A percentile compares a stretch with the other conserved stretches of the same genome.
phyloP scores from a whole-genome alignment of 768 basidiomycete genomes.

The Punctularia strigosozonata region DNA sequence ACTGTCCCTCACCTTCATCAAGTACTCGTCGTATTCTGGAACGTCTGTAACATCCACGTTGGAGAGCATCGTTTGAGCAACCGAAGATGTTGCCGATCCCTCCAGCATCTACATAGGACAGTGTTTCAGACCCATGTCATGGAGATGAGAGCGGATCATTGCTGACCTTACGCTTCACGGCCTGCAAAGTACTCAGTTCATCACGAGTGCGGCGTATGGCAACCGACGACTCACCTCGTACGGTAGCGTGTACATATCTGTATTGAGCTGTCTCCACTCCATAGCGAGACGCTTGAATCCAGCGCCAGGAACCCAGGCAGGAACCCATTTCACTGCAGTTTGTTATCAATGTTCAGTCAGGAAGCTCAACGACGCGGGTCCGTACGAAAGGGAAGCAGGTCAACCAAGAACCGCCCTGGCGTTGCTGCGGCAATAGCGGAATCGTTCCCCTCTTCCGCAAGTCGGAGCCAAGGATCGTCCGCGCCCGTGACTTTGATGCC shows the following conservation, averaged over 20 bases:
- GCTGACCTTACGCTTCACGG: too few species aligned
- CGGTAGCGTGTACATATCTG: conserved; percentile 4
- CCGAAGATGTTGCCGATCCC: too few species aligned
- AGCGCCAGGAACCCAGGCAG: background rate
- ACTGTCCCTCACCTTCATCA: too few species aligned
- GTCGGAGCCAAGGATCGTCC: background rate
- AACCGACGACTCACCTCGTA: too few species aligned
- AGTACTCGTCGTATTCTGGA: too few species aligned
- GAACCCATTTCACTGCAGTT: conserved; percentile 4
- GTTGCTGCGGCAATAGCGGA: background rate
- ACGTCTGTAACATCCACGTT: too few species aligned
- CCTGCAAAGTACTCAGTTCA: too few species aligned
- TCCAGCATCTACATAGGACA: too few species aligned
- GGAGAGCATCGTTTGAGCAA: too few species aligned
- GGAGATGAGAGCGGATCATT: too few species aligned
- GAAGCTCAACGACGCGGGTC: background rate
- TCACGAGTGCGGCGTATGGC: too few species aligned
- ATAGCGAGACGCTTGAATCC: background rate
- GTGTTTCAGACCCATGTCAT: too few species aligned
- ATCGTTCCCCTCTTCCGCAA: background rate
- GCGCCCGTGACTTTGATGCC: background rate
- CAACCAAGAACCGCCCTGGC: conserved; percentile 6
- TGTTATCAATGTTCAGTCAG: background rate
- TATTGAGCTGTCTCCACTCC: background rate
- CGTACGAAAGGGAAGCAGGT: conserved; percentile 6